Evolutionary conservation across 805 yeast species (phyloP).

Genomic region (Candida nitratophila): DNA sequence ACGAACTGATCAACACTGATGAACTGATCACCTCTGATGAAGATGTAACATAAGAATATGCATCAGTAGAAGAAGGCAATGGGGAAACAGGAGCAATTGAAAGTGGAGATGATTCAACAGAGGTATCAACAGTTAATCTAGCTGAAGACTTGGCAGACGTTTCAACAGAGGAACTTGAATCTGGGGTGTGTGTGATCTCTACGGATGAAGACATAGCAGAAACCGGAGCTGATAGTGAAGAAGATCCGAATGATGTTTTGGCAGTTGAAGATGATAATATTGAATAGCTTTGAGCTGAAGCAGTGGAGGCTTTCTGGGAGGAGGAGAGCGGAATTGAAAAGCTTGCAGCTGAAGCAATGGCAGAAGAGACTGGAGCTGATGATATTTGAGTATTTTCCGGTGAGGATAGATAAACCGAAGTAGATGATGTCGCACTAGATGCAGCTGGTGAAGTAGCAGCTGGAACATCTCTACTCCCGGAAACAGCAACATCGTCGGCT

Average conservation of each 20-base stretch:
- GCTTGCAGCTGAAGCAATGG: neutral
- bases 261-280: too few species aligned
- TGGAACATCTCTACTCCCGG: neutral
- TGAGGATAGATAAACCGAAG: neutral
- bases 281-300: too few species aligned
- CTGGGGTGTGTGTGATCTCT: too few species aligned
- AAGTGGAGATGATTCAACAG: neutral
- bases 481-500: neutral
- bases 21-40: constrained; percentile 12
- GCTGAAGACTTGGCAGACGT: neutral
- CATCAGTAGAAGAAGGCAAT: constrained; percentile 2
- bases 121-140: neutral
- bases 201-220: neutral
- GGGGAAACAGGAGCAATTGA: neutral
- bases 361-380: neutral
- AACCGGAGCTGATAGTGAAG: too few species aligned
- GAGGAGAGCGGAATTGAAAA: neutral
- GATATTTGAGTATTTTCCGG: too few species aligned
- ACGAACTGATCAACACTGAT: constrained; percentile 12
- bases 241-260: too few species aligned
- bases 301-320: neutral
- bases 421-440: neutral
- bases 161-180: neutral
- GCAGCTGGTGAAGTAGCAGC: neutral
- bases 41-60: constrained; percentile 8